A percentile compares a stretch with the other conserved stretches of the same genome.
These are phyloP conservation scores for Tricholoma terreum DNA, from an alignment of 768 basidiomycete genomes.

Conservation along the genomic window DNA sequence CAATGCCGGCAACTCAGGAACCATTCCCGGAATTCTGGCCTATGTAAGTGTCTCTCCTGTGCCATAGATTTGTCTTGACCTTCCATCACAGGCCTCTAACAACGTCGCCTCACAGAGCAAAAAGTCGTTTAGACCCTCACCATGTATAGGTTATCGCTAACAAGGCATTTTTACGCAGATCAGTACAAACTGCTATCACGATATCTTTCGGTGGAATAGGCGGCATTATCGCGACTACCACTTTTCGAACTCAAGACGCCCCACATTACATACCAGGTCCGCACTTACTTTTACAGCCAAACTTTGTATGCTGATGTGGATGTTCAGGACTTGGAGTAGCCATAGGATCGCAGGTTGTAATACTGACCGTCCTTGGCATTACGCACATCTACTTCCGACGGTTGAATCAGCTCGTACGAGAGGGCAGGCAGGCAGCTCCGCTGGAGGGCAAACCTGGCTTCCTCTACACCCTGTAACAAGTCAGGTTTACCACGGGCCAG, in stretches of 20 bases:
- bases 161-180: conserved; percentile 14
- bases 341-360: conserved; percentile 37
- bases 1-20: conserved; percentile 41
- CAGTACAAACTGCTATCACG: conserved; percentile 37
- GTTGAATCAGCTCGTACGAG: conserved; percentile 34
- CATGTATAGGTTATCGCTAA: not conserved
- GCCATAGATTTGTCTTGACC: not conserved
- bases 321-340: conserved; percentile 37
- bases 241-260: conserved; percentile 39
- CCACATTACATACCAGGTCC: conserved; percentile 45
- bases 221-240: conserved; percentile 41
- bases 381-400: conserved; percentile 35
- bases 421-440: conserved; percentile 29
- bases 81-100: conserved; percentile 35
- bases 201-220: conserved; percentile 41
- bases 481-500: too few relatives aligned
- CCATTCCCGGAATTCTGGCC: conserved; percentile 43
- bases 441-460: conserved; percentile 37
- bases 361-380: conserved; percentile 31
- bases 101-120: conserved; percentile 50
- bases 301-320: not conserved
- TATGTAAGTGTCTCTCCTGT: conserved; percentile 26
- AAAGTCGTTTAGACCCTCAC: conserved; percentile 21
- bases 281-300: conserved; percentile 1
- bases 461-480: conserved; percentile 32